A percentile compares a stretch with the other conserved stretches of the same genome.
phyloP scores from a whole-genome alignment of 2,329 filamentous ascomycete species.

The Metarhizium anisopliae region DNA sequence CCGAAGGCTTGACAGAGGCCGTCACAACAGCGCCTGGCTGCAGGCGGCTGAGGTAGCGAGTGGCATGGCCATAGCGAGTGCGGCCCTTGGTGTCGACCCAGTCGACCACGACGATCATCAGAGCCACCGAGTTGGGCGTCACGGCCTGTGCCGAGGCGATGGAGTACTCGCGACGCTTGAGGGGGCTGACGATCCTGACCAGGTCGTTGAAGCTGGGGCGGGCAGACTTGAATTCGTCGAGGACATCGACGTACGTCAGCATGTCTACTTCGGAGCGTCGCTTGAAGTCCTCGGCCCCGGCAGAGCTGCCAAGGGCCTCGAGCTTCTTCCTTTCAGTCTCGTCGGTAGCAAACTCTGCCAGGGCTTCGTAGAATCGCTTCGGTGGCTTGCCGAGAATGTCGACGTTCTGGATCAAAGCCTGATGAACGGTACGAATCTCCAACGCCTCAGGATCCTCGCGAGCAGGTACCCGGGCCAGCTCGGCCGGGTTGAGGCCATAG shows the following conservation, averaged over 20 bases:
- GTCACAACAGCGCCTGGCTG: constrained; percentile 70
- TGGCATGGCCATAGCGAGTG: constrained; percentile 86
- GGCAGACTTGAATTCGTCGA: constrained; percentile 83
- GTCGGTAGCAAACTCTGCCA: constrained; percentile 79
- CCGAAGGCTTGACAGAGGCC: constrained; percentile 91
- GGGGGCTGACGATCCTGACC: constrained; percentile 73
- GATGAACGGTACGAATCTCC: constrained; percentile 87
- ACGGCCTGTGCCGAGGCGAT: constrained; percentile 96
- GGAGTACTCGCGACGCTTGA: constrained; percentile 98
- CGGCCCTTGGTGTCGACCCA: constrained; percentile 87
- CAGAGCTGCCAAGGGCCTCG: constrained; percentile 63
- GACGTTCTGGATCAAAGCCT: constrained; percentile 82
- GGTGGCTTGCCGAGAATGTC: constrained; percentile 96
- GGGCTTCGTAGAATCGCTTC: constrained; percentile 93
- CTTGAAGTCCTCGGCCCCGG: constrained; percentile 87
- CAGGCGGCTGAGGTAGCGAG: constrained; percentile 75
- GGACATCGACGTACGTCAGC: constrained; percentile 80
- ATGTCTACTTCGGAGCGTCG: constrained; percentile 83
- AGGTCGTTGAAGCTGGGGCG: constrained; percentile 85
- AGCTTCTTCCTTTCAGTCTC: constrained; percentile 76
- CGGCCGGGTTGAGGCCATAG: constrained; percentile 75
- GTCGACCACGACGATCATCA: constrained; percentile 95
- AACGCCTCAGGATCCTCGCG: constrained; percentile 65
- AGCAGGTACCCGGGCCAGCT: constrained; percentile 84
- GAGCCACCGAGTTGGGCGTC: constrained; percentile 75